These are phyloP conservation scores for Mycena kentingensis DNA, from an alignment of 768 basidiomycete species.

Conservation along the genomic window DNA sequence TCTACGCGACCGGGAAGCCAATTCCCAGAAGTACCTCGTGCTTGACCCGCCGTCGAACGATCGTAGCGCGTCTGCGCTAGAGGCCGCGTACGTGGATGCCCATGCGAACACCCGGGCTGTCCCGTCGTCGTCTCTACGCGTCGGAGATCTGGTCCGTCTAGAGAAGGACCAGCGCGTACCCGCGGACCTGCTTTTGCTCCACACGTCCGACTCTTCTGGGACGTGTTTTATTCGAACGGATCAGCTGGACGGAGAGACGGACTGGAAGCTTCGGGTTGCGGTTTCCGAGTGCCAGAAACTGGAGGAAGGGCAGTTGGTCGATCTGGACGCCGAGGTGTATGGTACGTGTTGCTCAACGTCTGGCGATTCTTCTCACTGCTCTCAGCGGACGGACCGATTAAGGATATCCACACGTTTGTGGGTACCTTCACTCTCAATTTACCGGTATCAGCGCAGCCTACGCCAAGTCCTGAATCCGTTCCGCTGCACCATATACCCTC, in stretches of 20 bases:
- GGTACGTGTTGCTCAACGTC: conserved; percentile 45
- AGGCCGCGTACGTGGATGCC: conserved; percentile 46
- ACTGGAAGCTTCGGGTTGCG: conserved; percentile 96
- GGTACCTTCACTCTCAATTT: conserved; percentile 83
- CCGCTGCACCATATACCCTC: conserved; percentile 48
- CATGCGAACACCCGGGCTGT: conserved; percentile 69
- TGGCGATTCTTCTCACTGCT: conserved; percentile 19
- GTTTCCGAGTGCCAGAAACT: conserved; percentile 82
- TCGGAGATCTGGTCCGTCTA: conserved; percentile 87
- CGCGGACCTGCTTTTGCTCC: conserved; percentile 87
- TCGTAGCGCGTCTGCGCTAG: conserved; percentile 38
- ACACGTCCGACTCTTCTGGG: conserved; percentile 85
- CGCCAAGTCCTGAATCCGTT: conserved; percentile 34
- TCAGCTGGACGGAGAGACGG: conserved; percentile 97
- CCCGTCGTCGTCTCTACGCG: conserved; percentile 84
- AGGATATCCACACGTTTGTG: conserved; percentile 95
- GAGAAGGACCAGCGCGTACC: conserved; percentile 99
- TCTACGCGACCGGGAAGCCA: conserved; percentile 90
- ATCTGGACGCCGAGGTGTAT: conserved; percentile 88
- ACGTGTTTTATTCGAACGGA: conserved; percentile 98
- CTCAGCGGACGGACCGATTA: conserved; percentile 89
- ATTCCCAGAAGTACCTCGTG: conserved; percentile 87
- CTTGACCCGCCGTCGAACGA: conserved; percentile 56
- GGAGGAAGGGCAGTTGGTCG: conserved; percentile 50
- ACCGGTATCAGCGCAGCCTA: conserved; percentile 28